Conservation (phyloP, 108 stramenopile genomes). For the Cyclostephanos tholiformis region DNA sequence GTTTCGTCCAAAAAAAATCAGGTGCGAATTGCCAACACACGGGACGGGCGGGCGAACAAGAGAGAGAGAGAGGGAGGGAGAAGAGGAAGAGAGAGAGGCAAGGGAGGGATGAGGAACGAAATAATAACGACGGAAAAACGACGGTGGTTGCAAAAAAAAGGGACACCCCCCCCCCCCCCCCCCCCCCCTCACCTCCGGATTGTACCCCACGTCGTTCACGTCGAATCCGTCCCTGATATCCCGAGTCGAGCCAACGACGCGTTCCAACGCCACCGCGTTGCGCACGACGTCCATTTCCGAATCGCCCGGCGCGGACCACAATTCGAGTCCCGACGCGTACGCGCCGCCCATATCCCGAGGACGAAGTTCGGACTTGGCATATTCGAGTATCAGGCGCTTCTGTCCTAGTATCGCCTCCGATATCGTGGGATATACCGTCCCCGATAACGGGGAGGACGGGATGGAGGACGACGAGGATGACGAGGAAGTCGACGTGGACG, state of each 20-base stretch:
- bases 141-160: too few relatives aligned
- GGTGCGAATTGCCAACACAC: too few relatives aligned
- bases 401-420: conserved; percentile 64
- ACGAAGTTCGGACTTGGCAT: conserved; percentile 71
- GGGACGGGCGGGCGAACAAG: too few relatives aligned
- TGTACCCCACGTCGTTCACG: conserved; percentile 70
- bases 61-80: too few relatives aligned
- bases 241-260: conserved; percentile 55
- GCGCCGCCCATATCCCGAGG: conserved; percentile 81
- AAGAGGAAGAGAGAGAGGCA: too few relatives aligned
- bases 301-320: conserved; percentile 85
- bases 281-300: conserved; percentile 86
- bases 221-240: conserved; percentile 62
- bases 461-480: neutral
- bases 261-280: conserved; percentile 61
- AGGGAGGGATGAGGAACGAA: neutral
- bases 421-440: conserved; percentile 42
- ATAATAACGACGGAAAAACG: too few relatives aligned
- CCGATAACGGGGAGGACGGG: too few relatives aligned
- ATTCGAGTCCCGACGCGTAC: conserved; percentile 58
- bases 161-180: neutral
- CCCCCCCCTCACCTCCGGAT: conserved; percentile 49
- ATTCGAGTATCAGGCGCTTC: conserved; percentile 85
- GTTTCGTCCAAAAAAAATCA: too few relatives aligned
- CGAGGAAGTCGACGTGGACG: conserved; percentile 5